phyloP scores from a whole-genome alignment of 2,329 filamentous ascomycete species.

The Penicillium sp. region DNA sequence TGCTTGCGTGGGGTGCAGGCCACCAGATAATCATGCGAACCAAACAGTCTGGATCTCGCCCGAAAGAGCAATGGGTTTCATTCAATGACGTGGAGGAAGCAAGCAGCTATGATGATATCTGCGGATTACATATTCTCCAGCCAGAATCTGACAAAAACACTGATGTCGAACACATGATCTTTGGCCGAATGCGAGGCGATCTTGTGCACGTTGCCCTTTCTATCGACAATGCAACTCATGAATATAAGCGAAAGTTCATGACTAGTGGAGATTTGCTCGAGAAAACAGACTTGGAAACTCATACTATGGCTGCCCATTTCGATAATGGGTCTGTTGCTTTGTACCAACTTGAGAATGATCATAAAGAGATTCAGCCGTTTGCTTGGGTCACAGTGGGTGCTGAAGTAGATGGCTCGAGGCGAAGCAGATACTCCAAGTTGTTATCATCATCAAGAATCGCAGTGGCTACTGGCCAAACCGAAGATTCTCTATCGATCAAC shows the following conservation, averaged over 20 bases:
- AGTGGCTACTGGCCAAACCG: conserved; percentile 49
- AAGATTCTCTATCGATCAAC: conserved; percentile 51
- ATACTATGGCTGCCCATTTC: conserved; percentile 53
- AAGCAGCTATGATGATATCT: conserved; percentile 61
- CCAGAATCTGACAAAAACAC: conserved; percentile 39
- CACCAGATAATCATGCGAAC: conserved; percentile 55
- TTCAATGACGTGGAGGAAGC: conserved; percentile 53
- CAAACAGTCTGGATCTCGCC: conserved; percentile 43
- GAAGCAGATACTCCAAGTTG: conserved; percentile 55
- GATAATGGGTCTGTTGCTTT: conserved; percentile 50
- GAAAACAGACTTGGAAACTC: conserved; percentile 49
- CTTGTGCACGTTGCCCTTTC: conserved; percentile 44
- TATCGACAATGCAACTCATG: conserved; percentile 27
- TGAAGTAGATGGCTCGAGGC: conserved; percentile 19
- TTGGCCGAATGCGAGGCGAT: conserved; percentile 58
- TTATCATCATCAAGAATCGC: conserved; percentile 53
- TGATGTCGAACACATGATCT: conserved; percentile 50
- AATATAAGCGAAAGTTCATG: conserved; percentile 42
- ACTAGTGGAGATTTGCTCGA: conserved; percentile 49
- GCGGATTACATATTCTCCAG: conserved; percentile 54
- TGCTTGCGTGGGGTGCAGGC: conserved; percentile 62
- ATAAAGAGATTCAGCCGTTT: conserved; percentile 38
- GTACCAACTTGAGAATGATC: conserved; percentile 42
- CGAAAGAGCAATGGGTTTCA: conserved; percentile 48
- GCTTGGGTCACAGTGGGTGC: conserved; percentile 24